Evolutionary conservation across 805 yeast genomes (phyloP), one percentile per base, ranked within the genome.

Genomic region (Suhomyces sp.): DNA sequence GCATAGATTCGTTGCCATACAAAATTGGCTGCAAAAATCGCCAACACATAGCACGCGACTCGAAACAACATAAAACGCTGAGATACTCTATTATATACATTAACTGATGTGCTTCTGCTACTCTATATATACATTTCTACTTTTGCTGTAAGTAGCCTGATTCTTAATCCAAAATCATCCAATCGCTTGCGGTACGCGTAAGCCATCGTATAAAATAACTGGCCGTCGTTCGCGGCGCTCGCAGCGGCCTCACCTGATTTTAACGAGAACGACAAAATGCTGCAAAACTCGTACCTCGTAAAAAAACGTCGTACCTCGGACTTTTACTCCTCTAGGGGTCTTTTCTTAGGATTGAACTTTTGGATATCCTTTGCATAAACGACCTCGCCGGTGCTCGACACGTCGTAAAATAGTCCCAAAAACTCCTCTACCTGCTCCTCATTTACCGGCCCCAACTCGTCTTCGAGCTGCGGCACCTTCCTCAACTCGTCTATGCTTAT

Each of bases 1-100:
- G 88, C 83, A 68, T 85, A 85, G 6, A 80, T 60, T 3, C 84
- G 70, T 68, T 88, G 94, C 86, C 86, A 87, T n/a, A 36, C 13
- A 10, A 47, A 17, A 29, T 48, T 40, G 29, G 36, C 42, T 38
- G 42, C 42, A 38, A 38, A 17, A 17, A 38, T 17, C 24, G 24
- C 24, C 12, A 38, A 38, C 13, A 10, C 12, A 24, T 38, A 38
- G 42, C 22, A 38, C 22, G 24, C 13, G 24, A 38, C 5, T 38
- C 42, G 23, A 12, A 38, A 6, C 42, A 17, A 17, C 42, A 38
- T 36, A 5, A 15, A 5, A 12, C 6, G 22, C 23, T 15, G 5
- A 36, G n/a, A 31, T 12, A 31, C 35, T 31, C 35, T 13, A 31
- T 12, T 31, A 33, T 33, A 33, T 29, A 29, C 33, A 12, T 29